These are phyloP conservation scores for Pyronema domesticum DNA, from an alignment of 495 filamentous ascomycete species.

Conservation along the genomic window DNA sequence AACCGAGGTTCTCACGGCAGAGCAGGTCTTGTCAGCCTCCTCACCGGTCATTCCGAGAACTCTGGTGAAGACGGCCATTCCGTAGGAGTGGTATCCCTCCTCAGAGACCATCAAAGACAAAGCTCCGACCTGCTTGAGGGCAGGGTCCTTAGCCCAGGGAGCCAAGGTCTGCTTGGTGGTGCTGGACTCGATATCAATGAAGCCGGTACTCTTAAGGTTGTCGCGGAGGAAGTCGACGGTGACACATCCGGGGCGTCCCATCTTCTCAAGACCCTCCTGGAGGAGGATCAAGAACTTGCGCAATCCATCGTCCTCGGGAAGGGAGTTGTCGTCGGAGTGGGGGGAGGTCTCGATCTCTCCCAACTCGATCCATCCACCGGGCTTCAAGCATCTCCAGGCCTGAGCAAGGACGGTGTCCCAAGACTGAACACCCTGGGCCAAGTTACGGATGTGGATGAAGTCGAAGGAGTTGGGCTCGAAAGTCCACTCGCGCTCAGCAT, in stretches of 20 bases:
- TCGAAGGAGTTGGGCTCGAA: constrained; percentile 24
- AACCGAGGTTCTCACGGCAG: not conserved
- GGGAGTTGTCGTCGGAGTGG: constrained; percentile 31
- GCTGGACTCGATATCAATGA: constrained; percentile 39
- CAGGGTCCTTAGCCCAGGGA: constrained; percentile 39
- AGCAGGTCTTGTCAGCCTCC: not conserved
- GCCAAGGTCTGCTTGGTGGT: constrained; percentile 38
- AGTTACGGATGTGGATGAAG: constrained; percentile 25
- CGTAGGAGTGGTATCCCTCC: not conserved
- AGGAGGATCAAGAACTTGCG: not conserved
- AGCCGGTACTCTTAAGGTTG: constrained; percentile 32
- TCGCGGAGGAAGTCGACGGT: not conserved
- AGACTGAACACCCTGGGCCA: constrained; percentile 29
- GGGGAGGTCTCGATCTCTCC: constrained; percentile 29
- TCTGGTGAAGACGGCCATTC: not conserved
- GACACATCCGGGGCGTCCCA: not conserved
- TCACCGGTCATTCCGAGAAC: not conserved
- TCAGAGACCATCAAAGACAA: not conserved
- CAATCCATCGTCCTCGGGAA: constrained; percentile 17
- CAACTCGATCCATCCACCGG: constrained; percentile 37
- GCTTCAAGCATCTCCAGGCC: constrained; percentile 22
- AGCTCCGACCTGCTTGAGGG: constrained; percentile 33
- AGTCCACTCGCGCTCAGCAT: constrained; percentile 31
- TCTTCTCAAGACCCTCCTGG: not conserved
- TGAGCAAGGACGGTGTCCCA: not conserved